Conservation (phyloP, 768 basidiomycete genomes). For the Piloderma croceum region DNA sequence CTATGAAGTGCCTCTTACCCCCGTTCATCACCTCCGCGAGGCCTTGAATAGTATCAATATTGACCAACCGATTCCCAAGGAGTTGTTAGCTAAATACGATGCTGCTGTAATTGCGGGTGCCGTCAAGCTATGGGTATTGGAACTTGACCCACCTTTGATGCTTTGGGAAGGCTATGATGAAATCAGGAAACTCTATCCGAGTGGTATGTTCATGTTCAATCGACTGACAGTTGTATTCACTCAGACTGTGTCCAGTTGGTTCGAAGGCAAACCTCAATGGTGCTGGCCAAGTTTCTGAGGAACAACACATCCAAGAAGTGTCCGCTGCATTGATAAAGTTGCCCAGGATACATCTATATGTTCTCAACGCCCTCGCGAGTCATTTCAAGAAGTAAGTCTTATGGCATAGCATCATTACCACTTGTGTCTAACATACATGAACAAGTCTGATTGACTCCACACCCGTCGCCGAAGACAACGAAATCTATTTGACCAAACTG, state of each 20-base stretch:
- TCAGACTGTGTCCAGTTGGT: no score
- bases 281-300: slow-evolving; percentile 45
- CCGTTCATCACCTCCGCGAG: slow-evolving; percentile 82
- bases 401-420: slow-evolving; percentile 1
- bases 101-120: slow-evolving; percentile 80
- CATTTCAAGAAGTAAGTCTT: slow-evolving; percentile 65
- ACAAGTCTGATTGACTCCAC: slow-evolving; percentile 66
- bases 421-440: slow-evolving; percentile 8
- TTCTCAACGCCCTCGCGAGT: slow-evolving; percentile 70
- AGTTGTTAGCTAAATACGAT: slow-evolving; percentile 71
- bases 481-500: slow-evolving; percentile 82
- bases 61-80: slow-evolving; percentile 38
- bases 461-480: slow-evolving; percentile 61
- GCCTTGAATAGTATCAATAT: slow-evolving; percentile 60
- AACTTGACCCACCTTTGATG: slow-evolving; percentile 81
- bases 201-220: slow-evolving; percentile 31
- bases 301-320: slow-evolving; percentile 60
- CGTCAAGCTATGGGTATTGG: slow-evolving; percentile 87
- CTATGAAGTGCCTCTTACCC: slow-evolving; percentile 84
- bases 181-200: slow-evolving; percentile 79
- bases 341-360: slow-evolving; percentile 74
- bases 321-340: slow-evolving; percentile 59
- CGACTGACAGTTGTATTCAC: neutral
- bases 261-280: no score
- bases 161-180: slow-evolving; percentile 93